A percentile compares a stretch with the other conserved stretches of the same genome.
Conservation (phyloP, 1,284 basidiomycete genomes). For the Ustilago curta region DNA sequence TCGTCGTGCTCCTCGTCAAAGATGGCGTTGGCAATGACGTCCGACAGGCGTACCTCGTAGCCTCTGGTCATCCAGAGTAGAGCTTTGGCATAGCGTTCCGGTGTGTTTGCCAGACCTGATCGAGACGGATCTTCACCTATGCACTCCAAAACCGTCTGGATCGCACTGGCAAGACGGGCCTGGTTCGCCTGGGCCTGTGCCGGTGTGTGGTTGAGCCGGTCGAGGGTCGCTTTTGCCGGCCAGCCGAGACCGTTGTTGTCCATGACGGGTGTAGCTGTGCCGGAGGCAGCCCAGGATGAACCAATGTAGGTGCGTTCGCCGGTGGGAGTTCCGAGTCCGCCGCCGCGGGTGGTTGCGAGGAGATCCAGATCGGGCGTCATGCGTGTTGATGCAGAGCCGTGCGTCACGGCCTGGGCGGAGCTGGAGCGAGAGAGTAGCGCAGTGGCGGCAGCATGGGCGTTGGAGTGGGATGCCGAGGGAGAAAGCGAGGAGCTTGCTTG, state of each 20-base stretch:
- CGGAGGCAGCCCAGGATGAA: slow-evolving; percentile 37
- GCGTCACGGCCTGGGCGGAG: slow-evolving; percentile 1
- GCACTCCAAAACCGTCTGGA: slow-evolving; percentile 92
- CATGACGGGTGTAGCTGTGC: slow-evolving; percentile 60
- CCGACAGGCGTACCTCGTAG: slow-evolving; percentile 93
- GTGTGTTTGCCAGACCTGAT: slow-evolving; percentile 89
- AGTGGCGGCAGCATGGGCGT: slow-evolving; percentile 33
- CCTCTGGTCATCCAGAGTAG: slow-evolving; percentile 99
- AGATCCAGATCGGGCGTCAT: slow-evolving; percentile 23
- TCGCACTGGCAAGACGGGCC: slow-evolving; percentile 81
- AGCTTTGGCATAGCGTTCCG: slow-evolving; percentile 95
- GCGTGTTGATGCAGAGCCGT: slow-evolving; percentile 15
- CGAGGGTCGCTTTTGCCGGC: slow-evolving; percentile 64
- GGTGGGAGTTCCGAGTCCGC: slow-evolving; percentile 62
- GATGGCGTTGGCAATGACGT: slow-evolving; percentile 98
- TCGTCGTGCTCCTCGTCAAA: slow-evolving; percentile 99
- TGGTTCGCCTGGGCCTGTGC: slow-evolving; percentile 58
- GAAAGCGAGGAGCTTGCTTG: slow-evolving; percentile 17
- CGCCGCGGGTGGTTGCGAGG: slow-evolving; percentile 47
- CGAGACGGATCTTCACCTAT: slow-evolving; percentile 98
- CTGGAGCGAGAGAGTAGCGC: slow-evolving; percentile 34
- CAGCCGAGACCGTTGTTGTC: slow-evolving; percentile 67
- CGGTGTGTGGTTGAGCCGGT: slow-evolving; percentile 60
- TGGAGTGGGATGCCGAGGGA: slow-evolving; percentile 16
- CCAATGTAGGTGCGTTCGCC: slow-evolving; percentile 60